Base-by-base conservation (phyloP, 2,329 filamentous ascomycete genomes). In the Canariomyces notabilis region DNA sequence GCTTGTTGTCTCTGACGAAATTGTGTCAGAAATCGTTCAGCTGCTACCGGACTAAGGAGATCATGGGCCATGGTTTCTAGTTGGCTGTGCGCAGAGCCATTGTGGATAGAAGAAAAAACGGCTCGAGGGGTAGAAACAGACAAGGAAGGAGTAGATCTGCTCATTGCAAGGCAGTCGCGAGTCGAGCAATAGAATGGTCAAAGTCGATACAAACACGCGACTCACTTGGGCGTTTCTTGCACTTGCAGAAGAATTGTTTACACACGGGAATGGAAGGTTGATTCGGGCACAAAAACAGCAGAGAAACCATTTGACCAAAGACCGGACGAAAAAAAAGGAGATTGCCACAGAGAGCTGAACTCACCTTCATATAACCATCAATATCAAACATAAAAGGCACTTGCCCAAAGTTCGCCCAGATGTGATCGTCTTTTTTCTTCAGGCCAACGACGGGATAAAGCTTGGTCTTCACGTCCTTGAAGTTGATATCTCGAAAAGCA, bases 331-430 rank as follows among this genome's bases (percentile, higher is more conserved):
- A 29, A 12, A n/a, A 22, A 20, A 42, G n/a, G 22, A 8, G 5
- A n/a, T 6, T 19, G 8, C 14, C 7, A n/a, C 11, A 11, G 33
- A 2, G 15, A 21, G 12, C 33, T 44, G 46, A 22, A 68, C 77
- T 59, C 75, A 87, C 87, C 72, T 77, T 77, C 71, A 95, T 84
- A 75, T 93, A 79, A 49, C 79, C 78, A 65, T 96, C 88, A 57
- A 98, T 97, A 63, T 96, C 87, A 67, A 85, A 98, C 36, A 88
- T 76, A 64, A 97, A 97, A 3, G 86, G 85, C 43, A 76, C 78
- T 64, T 84, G 80, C 37, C 82, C 82, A 67, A 86, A 85, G 59
- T 86, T 86, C 54, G 73, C 77, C 49, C 72, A 67, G 48, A 85
- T 62, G 54, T 79, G 73, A 58, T 85, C 82, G 36, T 79, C 78